Evolutionary conservation across 2,329 filamentous ascomycete species (phyloP).

Genomic region (Dactylellina parvicollis): DNA sequence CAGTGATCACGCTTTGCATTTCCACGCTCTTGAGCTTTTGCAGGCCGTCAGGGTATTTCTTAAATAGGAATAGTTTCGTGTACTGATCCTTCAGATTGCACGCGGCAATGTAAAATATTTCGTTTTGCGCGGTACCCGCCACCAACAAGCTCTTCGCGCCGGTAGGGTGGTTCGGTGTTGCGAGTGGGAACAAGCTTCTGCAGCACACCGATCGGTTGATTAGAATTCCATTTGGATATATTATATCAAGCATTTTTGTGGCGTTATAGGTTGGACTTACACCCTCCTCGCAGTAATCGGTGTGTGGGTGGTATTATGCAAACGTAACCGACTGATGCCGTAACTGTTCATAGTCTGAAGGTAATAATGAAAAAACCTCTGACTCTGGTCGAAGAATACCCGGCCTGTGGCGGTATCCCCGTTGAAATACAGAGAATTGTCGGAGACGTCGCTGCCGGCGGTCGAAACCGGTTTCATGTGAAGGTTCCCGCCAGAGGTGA

Average conservation of each 20-base stretch:
- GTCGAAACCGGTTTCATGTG: background rate
- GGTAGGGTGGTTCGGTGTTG: background rate
- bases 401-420: background rate
- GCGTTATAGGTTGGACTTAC: too few relatives aligned
- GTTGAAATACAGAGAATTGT: background rate
- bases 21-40: background rate
- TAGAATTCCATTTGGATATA: too few relatives aligned
- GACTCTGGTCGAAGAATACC: background rate
- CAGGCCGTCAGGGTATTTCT: background rate
- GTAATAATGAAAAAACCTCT: background rate
- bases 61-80: background rate
- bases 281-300: background rate
- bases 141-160: constrained; percentile 1
- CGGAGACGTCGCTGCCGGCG: background rate
- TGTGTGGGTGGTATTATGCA: background rate
- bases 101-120: background rate
- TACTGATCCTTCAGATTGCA: constrained; percentile 1
- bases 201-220: too few relatives aligned
- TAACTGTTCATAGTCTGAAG: background rate
- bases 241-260: too few relatives aligned
- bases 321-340: background rate
- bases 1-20: background rate
- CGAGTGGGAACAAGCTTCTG: background rate
- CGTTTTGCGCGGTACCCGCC: background rate
- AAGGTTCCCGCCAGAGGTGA: background rate